These are phyloP conservation scores for Wallacemonas collosoma DNA, from an alignment of 208 protist species.

Conservation along the genomic window DNA sequence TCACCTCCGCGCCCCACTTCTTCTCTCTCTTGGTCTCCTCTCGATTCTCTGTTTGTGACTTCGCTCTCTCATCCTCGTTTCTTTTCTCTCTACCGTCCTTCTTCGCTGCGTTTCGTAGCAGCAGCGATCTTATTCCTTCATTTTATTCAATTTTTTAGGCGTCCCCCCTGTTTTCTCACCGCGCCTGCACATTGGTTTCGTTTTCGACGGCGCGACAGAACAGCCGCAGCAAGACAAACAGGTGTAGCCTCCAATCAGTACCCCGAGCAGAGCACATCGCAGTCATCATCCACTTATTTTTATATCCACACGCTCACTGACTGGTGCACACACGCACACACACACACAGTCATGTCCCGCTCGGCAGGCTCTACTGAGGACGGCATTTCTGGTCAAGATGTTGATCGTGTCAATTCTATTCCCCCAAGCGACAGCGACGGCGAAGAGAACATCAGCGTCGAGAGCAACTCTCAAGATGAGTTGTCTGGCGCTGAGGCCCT, in stretches of 20 bases:
- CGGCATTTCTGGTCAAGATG: conserved; percentile 12
- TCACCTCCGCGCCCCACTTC: not conserved
- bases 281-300: too few relatives aligned
- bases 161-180: too few relatives aligned
- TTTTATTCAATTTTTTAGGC: too few relatives aligned
- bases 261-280: too few relatives aligned
- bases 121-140: too few relatives aligned
- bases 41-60: too few relatives aligned
- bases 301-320: too few relatives aligned
- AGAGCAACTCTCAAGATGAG: conserved; percentile 2
- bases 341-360: not conserved
- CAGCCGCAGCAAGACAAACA: too few relatives aligned
- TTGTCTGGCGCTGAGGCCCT: not conserved
- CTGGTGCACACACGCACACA: too few relatives aligned
- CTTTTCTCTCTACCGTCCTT: conserved; percentile 2
- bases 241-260: too few relatives aligned
- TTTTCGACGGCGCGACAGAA: too few relatives aligned
- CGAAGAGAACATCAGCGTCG: not conserved
- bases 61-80: not conserved
- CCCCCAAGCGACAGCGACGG: conserved; percentile 6
- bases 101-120: not conserved
- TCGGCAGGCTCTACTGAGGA: conserved; percentile 2
- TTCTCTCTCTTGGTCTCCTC: not conserved
- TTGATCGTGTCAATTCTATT: not conserved
- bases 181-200: too few relatives aligned